Evolutionary conservation across 169 alveolate genomes (phyloP), one percentile per base, ranked within the genome.

Genomic region (Eimeria necatrix): DNA sequence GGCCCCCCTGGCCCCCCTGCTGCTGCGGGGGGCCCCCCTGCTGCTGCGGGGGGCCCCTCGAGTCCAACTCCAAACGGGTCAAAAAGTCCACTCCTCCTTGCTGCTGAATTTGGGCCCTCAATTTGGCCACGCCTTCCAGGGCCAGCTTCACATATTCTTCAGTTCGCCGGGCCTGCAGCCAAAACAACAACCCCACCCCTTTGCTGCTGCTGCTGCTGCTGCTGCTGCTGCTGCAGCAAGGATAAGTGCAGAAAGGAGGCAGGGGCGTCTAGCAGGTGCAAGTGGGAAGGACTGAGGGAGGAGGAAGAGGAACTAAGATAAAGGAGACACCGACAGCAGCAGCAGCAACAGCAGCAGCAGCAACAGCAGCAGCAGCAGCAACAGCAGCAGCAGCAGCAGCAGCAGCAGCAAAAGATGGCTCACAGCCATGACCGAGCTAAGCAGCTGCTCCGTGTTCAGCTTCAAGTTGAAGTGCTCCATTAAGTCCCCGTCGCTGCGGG

Each of bases 141-240:
- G 96, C 96, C 41, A 84, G 41, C 73, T 84, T 83, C 59, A 85
- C 91, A 59, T 84, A 93, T 85, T 93, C 96, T 83, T 86, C 94
- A 20, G 94, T 49, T 10, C 96, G 89, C 46, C 91, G 89, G 7
- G 94, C 94, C 95, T 93, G 81, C 2, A 46, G 22, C 26, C 12
- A 46, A 10, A 32, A 32, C 41, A 32, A 32, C 41, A 32, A 32
- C 41, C 41, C 41, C 41, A 32, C 41, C 41, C 41, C 41, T 32
- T 32, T 32, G 41, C 41, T 32, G 41, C 41, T 32, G 41, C 41
- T 32, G 41, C 41, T 32, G 41, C 41, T 32, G 41, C 41, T 32
- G 41, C 41, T 32, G 41, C 41, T 32, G 41, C 41, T 32, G 41
- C 2, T 32, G 41, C 32, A 51, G n/a, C 14, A 41, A 4, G 16